Base-by-base conservation (phyloP, 371 early-diverging fungal species). In the Mucor mucedo region DNA sequence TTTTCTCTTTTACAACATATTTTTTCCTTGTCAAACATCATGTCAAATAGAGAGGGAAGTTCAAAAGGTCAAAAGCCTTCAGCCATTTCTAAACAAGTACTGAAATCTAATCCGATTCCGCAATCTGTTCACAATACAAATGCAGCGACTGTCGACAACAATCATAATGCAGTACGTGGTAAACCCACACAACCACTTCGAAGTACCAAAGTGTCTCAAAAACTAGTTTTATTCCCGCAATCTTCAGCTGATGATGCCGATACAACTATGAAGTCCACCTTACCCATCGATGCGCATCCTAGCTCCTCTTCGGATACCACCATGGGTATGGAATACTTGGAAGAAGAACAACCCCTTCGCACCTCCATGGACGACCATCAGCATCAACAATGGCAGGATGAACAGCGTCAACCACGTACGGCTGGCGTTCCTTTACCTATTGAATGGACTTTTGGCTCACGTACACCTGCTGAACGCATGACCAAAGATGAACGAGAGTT, bases 201-300 rank as follows among this genome's bases (percentile, higher is more conserved):
- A 69, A 95, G 95, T 8, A 94, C 94, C 27, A 95, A 95, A 74
- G 87, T 89, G 27, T 89, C 92, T 27, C 95, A 95, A 69, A 98
- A 98, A 79, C 84, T 96, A 4, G 90, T 92, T 0, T 75, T 98
- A 38, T 90, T 98, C 57, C 96, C 98, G 11, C 92, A 91, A 9
- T 58, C 71, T n/a, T 65, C 72, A 0, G 55, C 69, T 0, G 76
- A 78, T 11, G 58, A 65, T 41, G 62, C 62, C 16, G 74, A 71
- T 30, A 65, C 73, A 2, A 64, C 58, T 7, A 70, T 68, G 65
- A 59, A 60, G 52, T 59, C 75, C 0, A 66, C 63, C 4, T 49
- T 71, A 13, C 75, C 75, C 2, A 41, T 64, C 1, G 75, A 74
- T 44, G 21, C 16, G 16, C 50, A 53, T 13, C 21, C 35, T 7